These are phyloP conservation scores for Coniella vitis DNA, from an alignment of 2,329 filamentous ascomycete genomes.

Conservation along the genomic window DNA sequence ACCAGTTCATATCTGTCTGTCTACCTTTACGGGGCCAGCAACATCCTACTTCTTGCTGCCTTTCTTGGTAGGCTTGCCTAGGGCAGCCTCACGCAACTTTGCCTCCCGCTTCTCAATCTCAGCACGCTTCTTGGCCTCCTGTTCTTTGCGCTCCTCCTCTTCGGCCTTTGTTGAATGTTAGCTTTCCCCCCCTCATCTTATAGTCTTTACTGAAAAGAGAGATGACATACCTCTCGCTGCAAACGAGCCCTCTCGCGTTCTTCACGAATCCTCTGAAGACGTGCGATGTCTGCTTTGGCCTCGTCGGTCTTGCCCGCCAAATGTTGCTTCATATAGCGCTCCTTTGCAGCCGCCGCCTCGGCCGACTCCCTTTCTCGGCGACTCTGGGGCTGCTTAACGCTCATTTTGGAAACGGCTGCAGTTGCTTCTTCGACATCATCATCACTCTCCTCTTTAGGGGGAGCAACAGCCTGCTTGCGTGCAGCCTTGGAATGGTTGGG, in stretches of 20 bases:
- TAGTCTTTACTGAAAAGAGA: neutral
- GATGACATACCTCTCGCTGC: constrained; percentile 66
- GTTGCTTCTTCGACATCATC: constrained; percentile 41
- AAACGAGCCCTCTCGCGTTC: constrained; percentile 67
- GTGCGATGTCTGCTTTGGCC: constrained; percentile 80
- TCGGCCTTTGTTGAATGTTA: constrained; percentile 40
- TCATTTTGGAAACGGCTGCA: constrained; percentile 49
- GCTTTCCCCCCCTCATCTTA: constrained; percentile 7
- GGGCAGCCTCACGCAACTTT: constrained; percentile 47
- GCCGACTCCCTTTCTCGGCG: constrained; percentile 63
- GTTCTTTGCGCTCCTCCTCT: constrained; percentile 49
- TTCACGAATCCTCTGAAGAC: constrained; percentile 75
- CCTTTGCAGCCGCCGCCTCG: constrained; percentile 81
- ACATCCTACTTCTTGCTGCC: constrained; percentile 33
- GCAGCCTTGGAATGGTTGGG: constrained; percentile 82
- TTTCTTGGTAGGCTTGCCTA: constrained; percentile 39
- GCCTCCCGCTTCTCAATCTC: constrained; percentile 51
- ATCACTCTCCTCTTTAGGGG: constrained; percentile 19
- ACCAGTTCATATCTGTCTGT: too few species aligned
- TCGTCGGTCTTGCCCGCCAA: constrained; percentile 95
- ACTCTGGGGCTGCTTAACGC: constrained; percentile 28
- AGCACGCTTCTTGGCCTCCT: constrained; percentile 39
- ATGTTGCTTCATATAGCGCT: constrained; percentile 86
- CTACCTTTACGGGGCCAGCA: neutral
- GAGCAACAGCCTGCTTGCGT: constrained; percentile 48